Base-by-base conservation (phyloP, 1,139 yeast genomes). In the Sugiyamaella grinbergsii region DNA sequence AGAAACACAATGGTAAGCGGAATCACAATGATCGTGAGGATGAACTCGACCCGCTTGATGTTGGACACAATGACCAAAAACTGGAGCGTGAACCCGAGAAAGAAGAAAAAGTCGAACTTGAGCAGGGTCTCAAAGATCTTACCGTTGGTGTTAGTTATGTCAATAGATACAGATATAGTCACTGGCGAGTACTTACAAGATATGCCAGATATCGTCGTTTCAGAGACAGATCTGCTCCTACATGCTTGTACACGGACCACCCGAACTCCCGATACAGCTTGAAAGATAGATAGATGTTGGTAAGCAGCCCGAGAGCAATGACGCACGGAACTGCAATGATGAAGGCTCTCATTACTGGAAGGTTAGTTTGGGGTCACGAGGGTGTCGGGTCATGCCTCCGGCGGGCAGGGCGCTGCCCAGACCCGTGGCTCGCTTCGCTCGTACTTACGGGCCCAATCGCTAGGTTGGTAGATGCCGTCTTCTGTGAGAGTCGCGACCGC, bases 51-150 rank as follows among this genome's bases (percentile, higher is more conserved):
- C 8, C 78, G 77, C 18, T 64, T 61, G 45, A 67, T 69, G 49
- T 75, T 66, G 29, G 77, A 67, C 68, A 78, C 76, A 50, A 79
- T 76, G 34, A 77, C 79, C 28, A 76, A 63, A 58, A 78, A 79
- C 61, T 79, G 83, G 32, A 78, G 71, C 1, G 82, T 77, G 62
- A 78, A 79, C 1, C 81, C 82, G 40, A 78, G 62, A 55, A 78
- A 77, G 66, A 76, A 77, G 69, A 76, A 77, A 50, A 77, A 73
- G 56, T 74, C 78, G 57, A 76, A 75, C 43, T 76, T 71, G 26
- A 77, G 66, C 36, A 77, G 65, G 4, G 76, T 65, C 40, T 58
- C 58, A 51, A 62, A 64, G 28, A 65, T 56, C 54, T 77, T 5
- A 5, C 5, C n/a, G n/a, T 23, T n/a, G 8, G 42, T 22, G 37